Evolutionary conservation across 148 eudicot genomes (phyloP).

Genomic region (Diospyros lotus): DNA sequence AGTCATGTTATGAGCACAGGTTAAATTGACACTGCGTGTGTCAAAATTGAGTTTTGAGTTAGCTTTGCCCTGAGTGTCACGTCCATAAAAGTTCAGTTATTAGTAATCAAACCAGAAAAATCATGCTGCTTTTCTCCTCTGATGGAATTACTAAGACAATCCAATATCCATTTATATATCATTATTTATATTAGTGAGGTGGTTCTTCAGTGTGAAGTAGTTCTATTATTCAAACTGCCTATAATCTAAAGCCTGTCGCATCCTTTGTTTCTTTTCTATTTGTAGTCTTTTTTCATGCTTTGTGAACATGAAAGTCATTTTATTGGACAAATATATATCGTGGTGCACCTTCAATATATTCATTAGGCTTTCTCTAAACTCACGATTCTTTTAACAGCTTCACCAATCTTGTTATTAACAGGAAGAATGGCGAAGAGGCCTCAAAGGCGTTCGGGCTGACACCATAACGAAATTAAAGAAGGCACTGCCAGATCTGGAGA

Average conservation of each 20-base stretch:
- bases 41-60: neutral
- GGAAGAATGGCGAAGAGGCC: slow-evolving; percentile 96
- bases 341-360: neutral
- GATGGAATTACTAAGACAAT: neutral
- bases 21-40: neutral
- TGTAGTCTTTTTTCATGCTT: neutral
- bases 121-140: neutral
- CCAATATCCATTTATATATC: neutral
- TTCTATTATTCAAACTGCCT: neutral
- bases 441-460: slow-evolving; percentile 76
- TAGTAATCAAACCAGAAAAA: neutral
- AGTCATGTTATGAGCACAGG: neutral
- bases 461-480: slow-evolving; percentile 65
- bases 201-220: neutral
- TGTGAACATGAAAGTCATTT: neutral
- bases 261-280: neutral
- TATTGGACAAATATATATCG: neutral
- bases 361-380: neutral
- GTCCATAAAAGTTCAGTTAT: neutral
- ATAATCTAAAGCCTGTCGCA: neutral
- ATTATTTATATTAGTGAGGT: neutral
- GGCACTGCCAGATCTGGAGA: slow-evolving; percentile 75
- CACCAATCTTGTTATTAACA: slow-evolving; percentile 22
- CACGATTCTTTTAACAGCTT: neutral
- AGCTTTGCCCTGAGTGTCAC: neutral